These are phyloP conservation scores for Misopates orontium DNA, from an alignment of 257 asterid species.

Conservation along the genomic window DNA sequence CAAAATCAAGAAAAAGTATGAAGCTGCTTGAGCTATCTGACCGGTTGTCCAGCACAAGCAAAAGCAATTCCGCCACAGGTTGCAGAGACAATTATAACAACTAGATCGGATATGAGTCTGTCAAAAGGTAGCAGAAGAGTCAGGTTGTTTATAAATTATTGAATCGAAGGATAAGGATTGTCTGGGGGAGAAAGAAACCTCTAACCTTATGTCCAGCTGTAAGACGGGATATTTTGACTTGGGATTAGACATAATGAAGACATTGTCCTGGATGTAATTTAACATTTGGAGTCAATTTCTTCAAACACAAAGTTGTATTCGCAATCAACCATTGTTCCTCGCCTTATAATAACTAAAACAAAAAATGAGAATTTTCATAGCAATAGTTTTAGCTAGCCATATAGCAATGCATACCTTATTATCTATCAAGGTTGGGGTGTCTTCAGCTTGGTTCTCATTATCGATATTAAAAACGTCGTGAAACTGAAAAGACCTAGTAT, in stretches of 20 bases:
- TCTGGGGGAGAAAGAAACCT: conserved; percentile 24
- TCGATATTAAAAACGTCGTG: conserved; percentile 73
- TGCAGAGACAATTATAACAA: conserved; percentile 84
- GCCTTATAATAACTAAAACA: conserved; percentile 18
- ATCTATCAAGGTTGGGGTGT: conserved; percentile 77
- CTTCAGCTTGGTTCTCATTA: conserved; percentile 68
- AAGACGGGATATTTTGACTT: conserved; percentile 75
- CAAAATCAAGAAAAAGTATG: conserved; percentile 19
- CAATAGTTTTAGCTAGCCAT: conserved; percentile 1
- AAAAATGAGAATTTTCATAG: conserved; percentile 16
- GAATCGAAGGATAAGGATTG: conserved; percentile 10
- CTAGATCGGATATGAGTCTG: conserved; percentile 85
- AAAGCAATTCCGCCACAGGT: conserved; percentile 91
- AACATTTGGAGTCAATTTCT: conserved; percentile 31
- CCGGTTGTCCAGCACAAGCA: conserved; percentile 92
- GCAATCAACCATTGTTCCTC: conserved; percentile 14
- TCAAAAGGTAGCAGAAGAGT: conserved; percentile 30
- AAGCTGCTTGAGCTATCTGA: conserved; percentile 35
- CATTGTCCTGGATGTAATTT: conserved; percentile 60
- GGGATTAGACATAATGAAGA: conserved; percentile 76
- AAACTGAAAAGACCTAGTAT: conserved; percentile 64
- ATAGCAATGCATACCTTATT: conserved; percentile 43
- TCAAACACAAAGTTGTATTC: conserved; percentile 22
- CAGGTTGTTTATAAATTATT: conserved; percentile 12
- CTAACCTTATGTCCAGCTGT: conserved; percentile 80